Conservation (phyloP, 2,329 filamentous ascomycete genomes). For the Beauveria bassiana region DNA sequence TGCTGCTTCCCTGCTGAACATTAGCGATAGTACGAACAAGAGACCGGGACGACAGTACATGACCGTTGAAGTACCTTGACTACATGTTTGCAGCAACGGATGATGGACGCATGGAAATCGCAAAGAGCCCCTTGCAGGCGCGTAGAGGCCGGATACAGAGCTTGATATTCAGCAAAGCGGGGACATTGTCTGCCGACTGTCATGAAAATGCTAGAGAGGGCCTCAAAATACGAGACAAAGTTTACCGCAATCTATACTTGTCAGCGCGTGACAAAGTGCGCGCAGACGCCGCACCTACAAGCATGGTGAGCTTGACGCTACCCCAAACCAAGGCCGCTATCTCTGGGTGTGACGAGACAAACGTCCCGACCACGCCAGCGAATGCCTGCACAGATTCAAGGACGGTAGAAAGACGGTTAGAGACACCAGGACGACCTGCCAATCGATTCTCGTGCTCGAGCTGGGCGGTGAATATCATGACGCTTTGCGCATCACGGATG, state of each 20-base stretch:
- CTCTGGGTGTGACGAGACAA: conserved; percentile 28
- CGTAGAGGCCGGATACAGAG: background rate
- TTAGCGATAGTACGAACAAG: background rate
- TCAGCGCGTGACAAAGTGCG: background rate
- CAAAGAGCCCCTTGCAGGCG: conserved; percentile 18
- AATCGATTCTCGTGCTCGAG: background rate
- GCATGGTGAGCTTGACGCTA: conserved; percentile 33
- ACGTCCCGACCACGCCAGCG: conserved; percentile 27
- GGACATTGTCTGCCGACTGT: background rate
- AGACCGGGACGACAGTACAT: background rate
- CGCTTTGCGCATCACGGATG: background rate
- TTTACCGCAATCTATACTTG: background rate
- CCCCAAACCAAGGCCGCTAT: conserved; percentile 37
- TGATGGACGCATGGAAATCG: conserved; percentile 27
- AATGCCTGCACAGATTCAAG: conserved; percentile 26
- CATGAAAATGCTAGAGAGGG: background rate
- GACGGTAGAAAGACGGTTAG: background rate
- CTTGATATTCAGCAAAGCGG: background rate
- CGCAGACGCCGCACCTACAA: conserved; percentile 17
- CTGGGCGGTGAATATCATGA: background rate
- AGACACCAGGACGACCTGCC: background rate
- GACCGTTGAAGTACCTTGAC: conserved; percentile 19
- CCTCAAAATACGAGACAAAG: background rate
- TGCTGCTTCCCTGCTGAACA: background rate
- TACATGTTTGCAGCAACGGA: conserved; percentile 27